phyloP scores from a whole-genome alignment of 2,329 filamentous ascomycete genomes.

The Dactylellina haptotyla region DNA sequence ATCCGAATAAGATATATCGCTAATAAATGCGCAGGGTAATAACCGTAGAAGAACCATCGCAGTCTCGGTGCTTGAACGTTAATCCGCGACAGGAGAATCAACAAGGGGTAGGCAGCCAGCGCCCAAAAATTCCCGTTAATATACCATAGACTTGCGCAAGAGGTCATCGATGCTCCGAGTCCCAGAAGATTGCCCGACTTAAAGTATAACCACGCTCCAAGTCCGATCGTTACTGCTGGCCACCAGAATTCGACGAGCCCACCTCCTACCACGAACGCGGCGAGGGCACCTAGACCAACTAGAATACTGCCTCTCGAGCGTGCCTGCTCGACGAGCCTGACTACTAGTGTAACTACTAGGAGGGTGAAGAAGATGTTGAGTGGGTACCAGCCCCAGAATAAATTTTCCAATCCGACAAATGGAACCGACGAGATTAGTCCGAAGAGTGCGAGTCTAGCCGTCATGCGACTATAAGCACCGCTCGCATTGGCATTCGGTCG shows the following conservation, averaged over 20 bases:
- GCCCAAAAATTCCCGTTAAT: slow-evolving; percentile 40
- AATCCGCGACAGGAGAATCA: slow-evolving; percentile 21
- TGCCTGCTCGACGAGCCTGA: slow-evolving; percentile 19
- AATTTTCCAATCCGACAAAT: slow-evolving; percentile 10
- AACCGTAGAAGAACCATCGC: slow-evolving; percentile 36
- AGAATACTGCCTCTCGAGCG: background rate
- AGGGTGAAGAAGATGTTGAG: slow-evolving; percentile 43
- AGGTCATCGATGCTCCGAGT: background rate
- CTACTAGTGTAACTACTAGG: slow-evolving; percentile 25
- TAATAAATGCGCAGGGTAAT: slow-evolving; percentile 28
- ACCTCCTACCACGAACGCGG: slow-evolving; percentile 25
- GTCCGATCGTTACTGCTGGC: slow-evolving; percentile 29
- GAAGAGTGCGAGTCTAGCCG: slow-evolving; percentile 2
- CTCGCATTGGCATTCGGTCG: slow-evolving; percentile 13
- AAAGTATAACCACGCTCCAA: slow-evolving; percentile 33
- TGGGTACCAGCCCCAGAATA: slow-evolving; percentile 38
- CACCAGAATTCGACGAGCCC: slow-evolving; percentile 48
- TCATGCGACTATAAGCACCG: slow-evolving; percentile 16
- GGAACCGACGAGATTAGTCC: slow-evolving; percentile 30
- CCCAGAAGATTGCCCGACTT: slow-evolving; percentile 14
- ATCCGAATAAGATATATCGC: slow-evolving; percentile 25
- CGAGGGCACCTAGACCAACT: slow-evolving; percentile 1
- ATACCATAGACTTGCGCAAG: slow-evolving; percentile 25
- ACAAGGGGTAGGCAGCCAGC: slow-evolving; percentile 30
- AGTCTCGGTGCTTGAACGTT: slow-evolving; percentile 18